Conservation (phyloP, 169 alveolate genomes). For the Plasmodium vivax region DNA sequence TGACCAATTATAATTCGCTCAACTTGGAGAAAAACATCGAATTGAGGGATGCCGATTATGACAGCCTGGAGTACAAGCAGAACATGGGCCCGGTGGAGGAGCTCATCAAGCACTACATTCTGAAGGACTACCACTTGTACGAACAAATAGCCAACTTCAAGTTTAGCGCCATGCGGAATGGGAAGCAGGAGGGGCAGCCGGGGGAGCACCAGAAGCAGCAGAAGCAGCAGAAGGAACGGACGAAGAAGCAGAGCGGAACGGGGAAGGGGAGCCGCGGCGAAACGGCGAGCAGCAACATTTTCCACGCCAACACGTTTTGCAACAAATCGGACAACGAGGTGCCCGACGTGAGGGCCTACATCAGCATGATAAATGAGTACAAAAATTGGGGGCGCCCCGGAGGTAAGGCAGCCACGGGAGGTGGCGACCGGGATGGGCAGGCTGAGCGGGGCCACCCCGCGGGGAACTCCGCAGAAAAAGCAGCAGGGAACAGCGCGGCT, state of each 20-base stretch:
- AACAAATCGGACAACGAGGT: conserved; percentile 4
- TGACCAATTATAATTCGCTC: conserved; percentile 63
- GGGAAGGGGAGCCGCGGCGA: neutral
- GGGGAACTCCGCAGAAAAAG: neutral
- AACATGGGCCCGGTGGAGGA: conserved; percentile 68
- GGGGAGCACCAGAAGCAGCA: neutral
- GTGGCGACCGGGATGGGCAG: neutral
- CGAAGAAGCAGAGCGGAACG: neutral
- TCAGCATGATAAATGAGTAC: conserved; percentile 26
- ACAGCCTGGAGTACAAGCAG: conserved; percentile 60
- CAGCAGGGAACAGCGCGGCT: too few species aligned
- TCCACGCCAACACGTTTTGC: neutral
- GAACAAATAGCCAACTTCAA: conserved; percentile 63
- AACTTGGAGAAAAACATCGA: conserved; percentile 73
- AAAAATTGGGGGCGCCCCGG: neutral
- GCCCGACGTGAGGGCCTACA: neutral
- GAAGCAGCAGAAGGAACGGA: neutral
- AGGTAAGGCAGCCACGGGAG: neutral
- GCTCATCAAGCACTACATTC: conserved; percentile 34
- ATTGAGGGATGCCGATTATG: conserved; percentile 48
- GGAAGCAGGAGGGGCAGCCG: neutral
- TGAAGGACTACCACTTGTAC: conserved; percentile 66
- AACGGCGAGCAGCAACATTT: neutral
- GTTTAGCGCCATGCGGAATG: neutral
- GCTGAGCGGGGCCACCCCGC: neutral